These are phyloP conservation scores for Somion occarium DNA, from an alignment of 1,284 basidiomycete genomes.

Conservation along the genomic window DNA sequence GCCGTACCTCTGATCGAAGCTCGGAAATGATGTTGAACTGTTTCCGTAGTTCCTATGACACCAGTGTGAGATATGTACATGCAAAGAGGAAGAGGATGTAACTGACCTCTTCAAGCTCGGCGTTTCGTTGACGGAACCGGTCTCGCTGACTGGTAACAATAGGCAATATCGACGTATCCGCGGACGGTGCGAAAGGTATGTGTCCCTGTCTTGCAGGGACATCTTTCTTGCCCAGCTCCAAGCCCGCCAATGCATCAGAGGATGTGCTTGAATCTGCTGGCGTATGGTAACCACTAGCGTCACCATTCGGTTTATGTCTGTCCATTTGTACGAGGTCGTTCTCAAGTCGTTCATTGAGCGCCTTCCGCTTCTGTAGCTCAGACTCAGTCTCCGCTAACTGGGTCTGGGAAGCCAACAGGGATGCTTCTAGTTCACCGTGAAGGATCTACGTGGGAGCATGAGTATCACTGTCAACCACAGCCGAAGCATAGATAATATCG, in stretches of 20 bases:
- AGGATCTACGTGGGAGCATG: constrained; percentile 52
- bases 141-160: constrained; percentile 97
- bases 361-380: constrained; percentile 75
- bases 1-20: constrained; percentile 79
- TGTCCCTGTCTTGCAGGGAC: constrained; percentile 47
- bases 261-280: constrained; percentile 13
- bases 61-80: too few species aligned
- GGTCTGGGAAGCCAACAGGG: constrained; percentile 54
- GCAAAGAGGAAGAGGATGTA: too few species aligned
- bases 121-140: constrained; percentile 91
- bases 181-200: constrained; percentile 66
- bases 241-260: constrained; percentile 52
- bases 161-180: constrained; percentile 88
- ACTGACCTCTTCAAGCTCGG: constrained; percentile 89
- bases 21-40: constrained; percentile 94
- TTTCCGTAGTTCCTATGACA: constrained; percentile 77
- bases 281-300: constrained; percentile 14
- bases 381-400: constrained; percentile 54
- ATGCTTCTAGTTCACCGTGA: constrained; percentile 73
- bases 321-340: constrained; percentile 85
- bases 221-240: constrained; percentile 67
- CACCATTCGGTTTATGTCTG: constrained; percentile 34
- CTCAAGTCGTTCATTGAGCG: constrained; percentile 87
- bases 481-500: constrained; percentile 1
- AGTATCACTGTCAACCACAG: constrained; percentile 2